These are phyloP conservation scores for Pontederia crassipes DNA, from an alignment of 176 grass and related monocot species.

Conservation along the genomic window DNA sequence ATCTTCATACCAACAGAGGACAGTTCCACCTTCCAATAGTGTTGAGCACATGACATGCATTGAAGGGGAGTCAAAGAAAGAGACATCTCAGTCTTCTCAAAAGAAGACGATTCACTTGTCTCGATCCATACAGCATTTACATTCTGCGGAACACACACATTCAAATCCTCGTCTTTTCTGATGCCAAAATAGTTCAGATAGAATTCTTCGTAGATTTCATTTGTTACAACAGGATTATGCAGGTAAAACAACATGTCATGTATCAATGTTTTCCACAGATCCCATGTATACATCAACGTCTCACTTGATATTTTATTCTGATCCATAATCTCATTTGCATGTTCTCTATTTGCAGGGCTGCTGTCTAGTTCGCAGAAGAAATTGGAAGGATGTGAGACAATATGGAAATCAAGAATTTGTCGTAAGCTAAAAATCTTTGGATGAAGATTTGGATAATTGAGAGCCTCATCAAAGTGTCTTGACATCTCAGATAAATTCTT, in stretches of 20 bases:
- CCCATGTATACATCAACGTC: constrained; percentile 44
- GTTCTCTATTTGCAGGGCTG: constrained; percentile 10
- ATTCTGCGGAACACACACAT: constrained; percentile 31
- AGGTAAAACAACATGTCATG: constrained; percentile 23
- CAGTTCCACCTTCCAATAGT: constrained; percentile 43
- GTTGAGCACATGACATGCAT: constrained; percentile 28
- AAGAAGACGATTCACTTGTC: constrained; percentile 17
- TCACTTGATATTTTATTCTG: constrained; percentile 24
- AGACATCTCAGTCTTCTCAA: constrained; percentile 16
- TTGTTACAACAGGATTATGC: background rate
- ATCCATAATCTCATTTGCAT: constrained; percentile 24
- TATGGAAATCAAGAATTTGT: constrained; percentile 48
- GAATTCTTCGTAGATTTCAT: constrained; percentile 33
- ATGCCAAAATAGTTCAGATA: constrained; percentile 59
- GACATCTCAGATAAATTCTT: constrained; percentile 28
- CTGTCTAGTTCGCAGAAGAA: constrained; percentile 26
- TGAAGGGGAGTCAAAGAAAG: constrained; percentile 24
- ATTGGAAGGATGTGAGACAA: constrained; percentile 10
- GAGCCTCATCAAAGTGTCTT: constrained; percentile 25
- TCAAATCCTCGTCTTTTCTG: constrained; percentile 26
- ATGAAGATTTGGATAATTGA: constrained; percentile 27
- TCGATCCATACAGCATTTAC: constrained; percentile 45
- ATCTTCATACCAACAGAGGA: constrained; percentile 42
- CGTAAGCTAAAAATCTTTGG: constrained; percentile 36
- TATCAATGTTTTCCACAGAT: constrained; percentile 33